Evolutionary conservation across 192 early-diverging fungal species (phyloP).

Genomic region (Nowakowskiella sp.): DNA sequence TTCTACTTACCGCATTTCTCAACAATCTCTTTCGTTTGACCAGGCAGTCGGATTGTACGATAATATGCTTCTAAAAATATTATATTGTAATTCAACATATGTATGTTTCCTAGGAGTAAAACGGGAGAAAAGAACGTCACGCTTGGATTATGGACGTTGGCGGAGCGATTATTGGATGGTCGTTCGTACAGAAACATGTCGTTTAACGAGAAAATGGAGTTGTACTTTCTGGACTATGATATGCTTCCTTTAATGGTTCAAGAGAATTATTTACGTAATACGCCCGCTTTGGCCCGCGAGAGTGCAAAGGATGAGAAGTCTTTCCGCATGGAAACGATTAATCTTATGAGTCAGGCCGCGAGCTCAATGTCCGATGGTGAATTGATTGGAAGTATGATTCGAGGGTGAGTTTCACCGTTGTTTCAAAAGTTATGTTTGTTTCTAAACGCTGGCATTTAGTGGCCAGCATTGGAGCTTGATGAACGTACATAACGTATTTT

Average conservation of each 20-base stretch:
- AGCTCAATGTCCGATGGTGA: slow-evolving; percentile 80
- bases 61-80: slow-evolving; percentile 28
- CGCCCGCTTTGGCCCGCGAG: slow-evolving; percentile 41
- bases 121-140: slow-evolving; percentile 52
- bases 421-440: slow-evolving; percentile 1
- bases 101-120: background rate
- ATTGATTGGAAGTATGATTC: slow-evolving; percentile 65
- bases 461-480: slow-evolving; percentile 86
- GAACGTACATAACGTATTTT: slow-evolving; percentile 76
- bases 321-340: slow-evolving; percentile 39
- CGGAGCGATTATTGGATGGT: slow-evolving; percentile 50
- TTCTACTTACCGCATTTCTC: slow-evolving; percentile 75
- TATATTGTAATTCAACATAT: slow-evolving; percentile 14
- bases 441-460: slow-evolving; percentile 21
- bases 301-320: slow-evolving; percentile 7
- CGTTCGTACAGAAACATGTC: slow-evolving; percentile 35
- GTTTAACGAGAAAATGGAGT: slow-evolving; percentile 71
- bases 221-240: slow-evolving; percentile 86
- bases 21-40: slow-evolving; percentile 65
- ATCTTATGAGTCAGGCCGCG: slow-evolving; percentile 69
- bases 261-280: slow-evolving; percentile 80
- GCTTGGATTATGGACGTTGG: slow-evolving; percentile 68
- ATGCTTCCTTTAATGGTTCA: slow-evolving; percentile 90
- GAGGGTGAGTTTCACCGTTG: slow-evolving; percentile 34
- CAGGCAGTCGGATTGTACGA: slow-evolving; percentile 65